phyloP scores from a whole-genome alignment of 1,139 yeast species.

The Debaryomycetaceae sp. region DNA sequence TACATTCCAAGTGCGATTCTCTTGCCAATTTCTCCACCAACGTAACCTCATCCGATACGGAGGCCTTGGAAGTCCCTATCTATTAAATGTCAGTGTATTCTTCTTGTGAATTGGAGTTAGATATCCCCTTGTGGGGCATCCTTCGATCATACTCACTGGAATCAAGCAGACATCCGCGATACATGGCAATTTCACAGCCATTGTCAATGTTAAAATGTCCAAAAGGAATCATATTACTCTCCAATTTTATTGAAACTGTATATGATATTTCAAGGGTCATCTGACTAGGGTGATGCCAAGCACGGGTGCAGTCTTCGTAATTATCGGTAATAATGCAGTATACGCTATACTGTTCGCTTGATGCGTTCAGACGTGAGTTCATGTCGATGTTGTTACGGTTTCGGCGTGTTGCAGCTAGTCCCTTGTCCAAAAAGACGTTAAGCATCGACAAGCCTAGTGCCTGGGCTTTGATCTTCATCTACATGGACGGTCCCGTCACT shows the following conservation, averaged over 20 bases:
- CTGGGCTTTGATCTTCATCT: no score
- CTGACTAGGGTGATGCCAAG: no score
- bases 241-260: neutral
- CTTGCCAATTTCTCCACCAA: conserved; percentile 61
- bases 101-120: neutral
- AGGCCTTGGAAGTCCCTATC: conserved; percentile 76
- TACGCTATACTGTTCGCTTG: no score
- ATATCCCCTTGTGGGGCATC: neutral
- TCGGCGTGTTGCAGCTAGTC: no score
- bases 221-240: neutral
- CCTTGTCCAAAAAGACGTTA: no score
- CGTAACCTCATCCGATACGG: conserved; percentile 78
- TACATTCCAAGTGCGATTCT: conserved; percentile 57
- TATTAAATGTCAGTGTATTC: conserved; percentile 11
- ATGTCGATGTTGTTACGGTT: no score
- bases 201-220: neutral
- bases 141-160: conserved; percentile 41
- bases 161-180: conserved; percentile 80
- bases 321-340: no score
- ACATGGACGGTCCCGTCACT: no score
- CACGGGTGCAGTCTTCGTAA: no score
- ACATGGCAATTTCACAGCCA: conserved; percentile 52
- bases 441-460: no score
- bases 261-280: no score
- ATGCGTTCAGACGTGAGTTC: no score